Percentiles rank a stretch among this genome's conserved stretches.
These are phyloP conservation scores for Talaromyces atroroseus DNA, from an alignment of 2,329 filamentous ascomycete genomes.

Conservation along the genomic window DNA sequence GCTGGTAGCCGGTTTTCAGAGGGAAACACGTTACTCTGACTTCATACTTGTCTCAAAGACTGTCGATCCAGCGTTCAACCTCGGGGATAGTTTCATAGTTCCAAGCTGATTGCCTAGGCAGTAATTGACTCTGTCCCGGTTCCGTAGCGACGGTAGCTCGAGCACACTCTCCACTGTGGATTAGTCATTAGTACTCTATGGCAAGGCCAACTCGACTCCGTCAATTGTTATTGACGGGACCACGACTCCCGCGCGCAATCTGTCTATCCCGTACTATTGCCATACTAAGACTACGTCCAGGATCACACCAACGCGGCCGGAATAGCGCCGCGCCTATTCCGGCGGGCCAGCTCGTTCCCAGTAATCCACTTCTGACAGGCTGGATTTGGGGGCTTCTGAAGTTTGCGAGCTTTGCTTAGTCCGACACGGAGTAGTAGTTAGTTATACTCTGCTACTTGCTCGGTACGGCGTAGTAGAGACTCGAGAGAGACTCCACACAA, in stretches of 20 bases:
- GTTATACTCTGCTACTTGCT: too few relatives aligned
- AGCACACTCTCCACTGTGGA: not conserved
- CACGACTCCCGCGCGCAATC: too few relatives aligned
- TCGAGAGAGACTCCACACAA: too few relatives aligned
- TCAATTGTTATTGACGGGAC: too few relatives aligned
- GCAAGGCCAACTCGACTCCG: too few relatives aligned
- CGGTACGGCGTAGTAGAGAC: too few relatives aligned
- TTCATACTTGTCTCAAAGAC: not conserved
- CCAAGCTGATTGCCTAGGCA: not conserved
- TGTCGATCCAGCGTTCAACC: not conserved
- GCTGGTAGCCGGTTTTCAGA: too few relatives aligned
- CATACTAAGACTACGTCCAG: not conserved
- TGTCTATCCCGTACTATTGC: not conserved
- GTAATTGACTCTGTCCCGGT: not conserved
- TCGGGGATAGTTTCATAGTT: too few relatives aligned
- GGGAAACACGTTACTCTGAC: too few relatives aligned
- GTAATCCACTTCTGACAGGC: conserved; percentile 8
- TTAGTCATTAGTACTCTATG: too few relatives aligned
- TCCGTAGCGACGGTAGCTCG: conserved; percentile 11
- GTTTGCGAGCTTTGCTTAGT: too few relatives aligned
- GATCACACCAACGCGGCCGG: not conserved
- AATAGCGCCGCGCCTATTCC: not conserved
- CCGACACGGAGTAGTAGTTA: too few relatives aligned
- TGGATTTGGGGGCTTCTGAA: conserved; percentile 1
- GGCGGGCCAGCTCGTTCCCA: conserved; percentile 2